Conservation (phyloP, 345 rosid genomes). For the Noccaea bulbosa region DNA sequence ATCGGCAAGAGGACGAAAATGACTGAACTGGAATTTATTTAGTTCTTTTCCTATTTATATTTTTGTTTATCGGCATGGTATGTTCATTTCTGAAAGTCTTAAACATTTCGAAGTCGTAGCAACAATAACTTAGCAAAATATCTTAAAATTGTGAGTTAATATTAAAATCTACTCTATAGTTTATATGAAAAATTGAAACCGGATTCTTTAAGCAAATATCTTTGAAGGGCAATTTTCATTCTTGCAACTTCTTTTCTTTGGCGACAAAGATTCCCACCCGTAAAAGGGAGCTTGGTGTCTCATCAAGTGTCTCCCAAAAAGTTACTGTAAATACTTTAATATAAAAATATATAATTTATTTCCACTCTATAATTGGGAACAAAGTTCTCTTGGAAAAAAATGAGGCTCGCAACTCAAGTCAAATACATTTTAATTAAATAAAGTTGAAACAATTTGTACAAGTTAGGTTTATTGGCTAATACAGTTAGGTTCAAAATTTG, state of each 20-base stretch:
- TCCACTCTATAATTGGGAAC: background rate
- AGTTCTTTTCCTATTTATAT: background rate
- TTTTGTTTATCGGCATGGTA: background rate
- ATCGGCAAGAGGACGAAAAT: constrained; percentile 5
- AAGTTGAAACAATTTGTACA: no score
- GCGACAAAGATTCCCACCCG: constrained; percentile 37
- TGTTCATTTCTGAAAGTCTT: background rate
- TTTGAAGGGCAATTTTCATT: background rate
- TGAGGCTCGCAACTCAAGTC: background rate
- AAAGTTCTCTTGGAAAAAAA: background rate
- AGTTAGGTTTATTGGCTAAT: no score
- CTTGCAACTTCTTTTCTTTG: constrained; percentile 4
- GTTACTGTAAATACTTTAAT: constrained; percentile 1
- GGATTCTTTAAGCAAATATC: background rate
- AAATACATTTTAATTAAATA: background rate
- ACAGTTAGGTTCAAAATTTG: no score
- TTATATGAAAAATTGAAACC: no score
- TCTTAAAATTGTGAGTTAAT: background rate
- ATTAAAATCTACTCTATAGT: no score
- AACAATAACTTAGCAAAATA: background rate
- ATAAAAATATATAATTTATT: background rate
- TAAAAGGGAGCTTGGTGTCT: constrained; percentile 22
- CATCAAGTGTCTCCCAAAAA: constrained; percentile 27
- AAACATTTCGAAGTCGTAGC: background rate
- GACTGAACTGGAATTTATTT: constrained; percentile 9